phyloP scores from a whole-genome alignment of 2,329 filamentous ascomycete genomes.

The Periconia sp. region DNA sequence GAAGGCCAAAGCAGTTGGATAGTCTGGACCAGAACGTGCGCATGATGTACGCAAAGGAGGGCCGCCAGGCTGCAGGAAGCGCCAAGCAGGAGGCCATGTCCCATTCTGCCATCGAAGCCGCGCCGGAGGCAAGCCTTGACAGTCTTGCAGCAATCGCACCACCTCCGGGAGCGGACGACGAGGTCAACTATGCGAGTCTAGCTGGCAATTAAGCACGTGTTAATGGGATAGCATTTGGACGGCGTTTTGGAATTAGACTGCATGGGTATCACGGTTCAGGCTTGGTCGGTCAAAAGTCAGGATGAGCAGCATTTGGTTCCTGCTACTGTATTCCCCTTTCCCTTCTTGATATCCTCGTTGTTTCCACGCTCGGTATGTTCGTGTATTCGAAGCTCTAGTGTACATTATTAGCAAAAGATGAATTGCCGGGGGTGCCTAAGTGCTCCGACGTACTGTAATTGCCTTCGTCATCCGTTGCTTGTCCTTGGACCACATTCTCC shows the following conservation, averaged over 20 bases:
- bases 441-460: conserved; percentile 64
- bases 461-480: conserved; percentile 56
- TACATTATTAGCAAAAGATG: conserved; percentile 19
- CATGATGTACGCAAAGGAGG: conserved; percentile 80
- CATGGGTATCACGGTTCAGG: conserved; percentile 41
- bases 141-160: conserved; percentile 66
- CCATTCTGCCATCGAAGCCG: conserved; percentile 50
- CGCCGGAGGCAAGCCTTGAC: conserved; percentile 51
- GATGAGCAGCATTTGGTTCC: conserved; percentile 47
- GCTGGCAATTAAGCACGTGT: conserved; percentile 69
- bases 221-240: conserved; percentile 19
- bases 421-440: not conserved
- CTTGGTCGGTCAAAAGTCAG: conserved; percentile 34
- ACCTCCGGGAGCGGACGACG: conserved; percentile 79
- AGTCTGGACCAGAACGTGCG: conserved; percentile 89
- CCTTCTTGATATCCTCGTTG: conserved; percentile 85
- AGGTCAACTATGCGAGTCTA: conserved; percentile 84
- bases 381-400: conserved; percentile 82
- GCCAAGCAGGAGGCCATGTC: conserved; percentile 34
- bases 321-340: conserved; percentile 48
- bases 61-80: conserved; percentile 53
- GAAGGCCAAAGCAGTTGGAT: conserved; percentile 87
- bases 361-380: conserved; percentile 89
- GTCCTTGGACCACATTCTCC: conserved; percentile 88
- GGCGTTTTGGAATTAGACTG: conserved; percentile 29